Evolutionary conservation across 306 rosid genomes (phyloP).

Genomic region (Citrullus amarus): DNA sequence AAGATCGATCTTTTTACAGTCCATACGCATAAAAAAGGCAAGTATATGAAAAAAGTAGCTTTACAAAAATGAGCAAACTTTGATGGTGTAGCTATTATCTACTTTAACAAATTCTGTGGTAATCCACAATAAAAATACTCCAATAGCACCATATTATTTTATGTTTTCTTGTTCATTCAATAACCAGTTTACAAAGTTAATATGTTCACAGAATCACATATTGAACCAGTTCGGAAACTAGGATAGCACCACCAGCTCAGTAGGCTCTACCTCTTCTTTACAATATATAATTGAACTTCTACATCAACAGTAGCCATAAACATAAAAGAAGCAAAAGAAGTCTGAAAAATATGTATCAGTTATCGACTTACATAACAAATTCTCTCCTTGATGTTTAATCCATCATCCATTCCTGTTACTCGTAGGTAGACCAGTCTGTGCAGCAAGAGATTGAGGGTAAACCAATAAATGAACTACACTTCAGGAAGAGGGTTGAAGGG

Average conservation of each 20-base stretch:
- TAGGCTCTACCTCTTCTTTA: background rate
- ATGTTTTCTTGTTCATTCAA: background rate
- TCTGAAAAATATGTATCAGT: background rate
- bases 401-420: constrained; percentile 92
- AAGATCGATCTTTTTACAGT: background rate
- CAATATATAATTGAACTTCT: background rate
- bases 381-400: constrained; percentile 73
- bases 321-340: background rate
- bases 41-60: background rate
- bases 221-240: background rate
- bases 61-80: background rate
- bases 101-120: background rate
- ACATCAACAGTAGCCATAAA: background rate
- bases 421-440: constrained; percentile 82
- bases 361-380: constrained; percentile 65
- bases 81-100: background rate
- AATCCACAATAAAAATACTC: background rate
- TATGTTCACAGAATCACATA: background rate
- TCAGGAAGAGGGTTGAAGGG: background rate
- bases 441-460: constrained; percentile 6
- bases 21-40: background rate
- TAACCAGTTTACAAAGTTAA: background rate
- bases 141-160: background rate
- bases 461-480: background rate
- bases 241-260: background rate